Percentiles rank a stretch among this genome's conserved stretches.
These are phyloP conservation scores for Vicia sativa DNA, from an alignment of 306 rosid species.

Conservation along the genomic window DNA sequence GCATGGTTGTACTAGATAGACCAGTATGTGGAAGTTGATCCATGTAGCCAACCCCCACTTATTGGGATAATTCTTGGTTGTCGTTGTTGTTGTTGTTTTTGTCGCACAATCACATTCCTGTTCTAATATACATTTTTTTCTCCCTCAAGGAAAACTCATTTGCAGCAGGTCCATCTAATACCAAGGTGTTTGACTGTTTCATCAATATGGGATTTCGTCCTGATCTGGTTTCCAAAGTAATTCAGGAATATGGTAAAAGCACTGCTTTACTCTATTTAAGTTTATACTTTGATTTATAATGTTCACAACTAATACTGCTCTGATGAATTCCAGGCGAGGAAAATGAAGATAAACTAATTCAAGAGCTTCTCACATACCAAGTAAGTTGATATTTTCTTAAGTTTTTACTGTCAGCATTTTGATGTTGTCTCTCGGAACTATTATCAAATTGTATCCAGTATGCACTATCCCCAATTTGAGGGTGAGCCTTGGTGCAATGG, in stretches of 20 bases:
- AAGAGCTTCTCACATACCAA: conserved; percentile 73
- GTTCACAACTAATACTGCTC: conserved; percentile 39
- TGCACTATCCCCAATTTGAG: conserved; percentile 11
- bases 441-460: conserved; percentile 23
- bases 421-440: conserved; percentile 20
- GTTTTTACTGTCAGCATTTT: conserved; percentile 24
- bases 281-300: conserved; percentile 17
- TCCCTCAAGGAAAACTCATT: conserved; percentile 62
- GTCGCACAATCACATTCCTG: conserved; percentile 5
- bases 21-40: too few relatives aligned
- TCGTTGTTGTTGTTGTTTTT: too few relatives aligned
- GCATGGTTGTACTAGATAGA: too few relatives aligned
- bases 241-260: conserved; percentile 73
- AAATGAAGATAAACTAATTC: conserved; percentile 62
- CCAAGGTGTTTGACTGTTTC: conserved; percentile 69
- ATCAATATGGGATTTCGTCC: conserved; percentile 79
- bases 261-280: conserved; percentile 34
- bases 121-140: conserved; percentile 38
- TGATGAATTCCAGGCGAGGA: conserved; percentile 75
- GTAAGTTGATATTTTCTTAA: conserved; percentile 56
- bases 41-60: too few relatives aligned
- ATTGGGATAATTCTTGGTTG: too few relatives aligned
- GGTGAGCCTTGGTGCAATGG: not conserved
- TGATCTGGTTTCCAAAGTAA: conserved; percentile 73
- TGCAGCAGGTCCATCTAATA: conserved; percentile 64